These are phyloP conservation scores for Beauveria scarabaeidicola DNA, from an alignment of 2,329 filamentous ascomycete species.

Conservation along the genomic window DNA sequence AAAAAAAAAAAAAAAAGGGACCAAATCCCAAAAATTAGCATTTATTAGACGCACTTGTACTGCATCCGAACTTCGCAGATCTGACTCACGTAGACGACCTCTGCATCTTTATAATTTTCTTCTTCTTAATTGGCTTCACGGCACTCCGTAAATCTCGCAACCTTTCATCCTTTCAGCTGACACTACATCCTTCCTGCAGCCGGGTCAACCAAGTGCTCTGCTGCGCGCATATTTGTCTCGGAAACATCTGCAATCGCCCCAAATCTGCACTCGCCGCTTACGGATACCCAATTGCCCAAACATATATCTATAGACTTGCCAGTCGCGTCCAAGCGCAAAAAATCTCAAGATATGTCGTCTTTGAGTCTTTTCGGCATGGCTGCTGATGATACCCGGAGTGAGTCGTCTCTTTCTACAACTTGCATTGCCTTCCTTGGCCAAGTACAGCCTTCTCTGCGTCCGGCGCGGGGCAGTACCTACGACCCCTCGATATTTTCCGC, in stretches of 20 bases:
- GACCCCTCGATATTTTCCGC: background rate
- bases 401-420: slow-evolving; percentile 16
- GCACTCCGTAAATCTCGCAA: background rate
- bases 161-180: background rate
- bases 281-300: background rate
- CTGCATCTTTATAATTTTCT: background rate
- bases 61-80: slow-evolving; percentile 7
- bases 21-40: too few species aligned
- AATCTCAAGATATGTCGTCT: slow-evolving; percentile 26
- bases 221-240: background rate
- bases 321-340: background rate
- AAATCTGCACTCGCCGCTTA: slow-evolving; percentile 7
- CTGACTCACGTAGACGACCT: slow-evolving; percentile 8
- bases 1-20: background rate
- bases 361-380: slow-evolving; percentile 31
- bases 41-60: background rate
- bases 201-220: background rate
- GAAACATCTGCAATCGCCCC: background rate
- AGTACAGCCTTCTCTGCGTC: background rate
- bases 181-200: background rate
- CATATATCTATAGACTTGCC: slow-evolving; percentile 1
- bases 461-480: slow-evolving; percentile 2
- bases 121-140: background rate
- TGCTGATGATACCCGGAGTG: slow-evolving; percentile 38
- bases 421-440: background rate